Evolutionary conservation across 768 basidiomycete genomes (phyloP).

Genomic region (Podaxis rugospora): DNA sequence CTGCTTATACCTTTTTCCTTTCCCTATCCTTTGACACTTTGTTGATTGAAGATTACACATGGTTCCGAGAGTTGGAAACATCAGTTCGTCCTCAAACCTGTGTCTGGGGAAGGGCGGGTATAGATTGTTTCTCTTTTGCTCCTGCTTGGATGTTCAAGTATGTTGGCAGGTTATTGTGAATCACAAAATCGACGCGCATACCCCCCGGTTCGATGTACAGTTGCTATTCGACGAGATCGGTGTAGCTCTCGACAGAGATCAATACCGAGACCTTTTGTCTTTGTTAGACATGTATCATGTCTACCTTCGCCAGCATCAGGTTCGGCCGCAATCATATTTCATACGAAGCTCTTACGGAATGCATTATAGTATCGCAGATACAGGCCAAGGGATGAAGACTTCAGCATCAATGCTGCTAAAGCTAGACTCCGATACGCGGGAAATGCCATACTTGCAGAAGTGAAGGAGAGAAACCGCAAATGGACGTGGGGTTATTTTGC

Average conservation of each 20-base stretch:
- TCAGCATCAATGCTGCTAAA: slow-evolving; percentile 53
- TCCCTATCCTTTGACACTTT: neutral
- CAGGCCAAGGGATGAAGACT: slow-evolving; percentile 61
- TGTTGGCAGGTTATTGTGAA: slow-evolving; percentile 69
- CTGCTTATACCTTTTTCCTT: neutral
- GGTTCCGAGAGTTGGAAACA: slow-evolving; percentile 55
- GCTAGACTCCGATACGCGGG: slow-evolving; percentile 77
- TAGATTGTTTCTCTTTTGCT: slow-evolving; percentile 12
- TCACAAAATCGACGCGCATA: slow-evolving; percentile 65
- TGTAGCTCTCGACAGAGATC: slow-evolving; percentile 85
- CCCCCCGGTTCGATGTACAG: slow-evolving; percentile 83
- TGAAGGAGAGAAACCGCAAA: slow-evolving; percentile 75
- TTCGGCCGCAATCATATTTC: slow-evolving; percentile 24
- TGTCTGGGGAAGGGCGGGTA: slow-evolving; percentile 91
- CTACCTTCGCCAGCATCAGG: slow-evolving; percentile 81
- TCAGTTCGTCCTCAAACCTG: slow-evolving; percentile 93
- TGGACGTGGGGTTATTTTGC: slow-evolving; percentile 95
- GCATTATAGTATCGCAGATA: slow-evolving; percentile 72
- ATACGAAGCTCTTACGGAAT: slow-evolving; percentile 6
- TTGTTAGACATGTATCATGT: slow-evolving; percentile 96
- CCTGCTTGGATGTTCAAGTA: slow-evolving; percentile 4
- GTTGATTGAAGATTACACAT: slow-evolving; percentile 35
- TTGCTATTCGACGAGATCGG: slow-evolving; percentile 92
- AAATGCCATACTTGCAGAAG: slow-evolving; percentile 73
- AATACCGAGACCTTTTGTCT: slow-evolving; percentile 91